Conservation (phyloP, 163 green algal species). For the Scenedesmus sp. region DNA sequence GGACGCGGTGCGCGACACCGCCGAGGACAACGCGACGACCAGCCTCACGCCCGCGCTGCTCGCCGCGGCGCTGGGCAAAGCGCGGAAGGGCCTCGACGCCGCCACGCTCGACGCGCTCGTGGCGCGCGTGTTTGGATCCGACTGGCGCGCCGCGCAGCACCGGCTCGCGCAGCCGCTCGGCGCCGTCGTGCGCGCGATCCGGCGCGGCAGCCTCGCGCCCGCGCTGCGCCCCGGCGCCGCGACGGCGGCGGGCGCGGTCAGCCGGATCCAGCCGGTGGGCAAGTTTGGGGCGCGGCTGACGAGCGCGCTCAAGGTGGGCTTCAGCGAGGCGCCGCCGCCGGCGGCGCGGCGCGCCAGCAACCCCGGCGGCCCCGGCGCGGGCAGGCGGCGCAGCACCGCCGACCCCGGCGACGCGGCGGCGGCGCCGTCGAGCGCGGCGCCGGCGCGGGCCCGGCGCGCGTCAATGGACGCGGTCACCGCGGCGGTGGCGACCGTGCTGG, state of each 20-base stretch:
- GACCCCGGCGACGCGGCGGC: neutral
- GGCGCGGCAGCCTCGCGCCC: constrained; percentile 19
- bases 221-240: constrained; percentile 10
- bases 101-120: constrained; percentile 1
- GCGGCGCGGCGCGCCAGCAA: neutral
- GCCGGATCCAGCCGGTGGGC: constrained; percentile 22
- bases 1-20: constrained; percentile 30
- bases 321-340: neutral
- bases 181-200: constrained; percentile 8
- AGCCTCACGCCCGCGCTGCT: constrained; percentile 33
- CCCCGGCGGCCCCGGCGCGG: neutral
- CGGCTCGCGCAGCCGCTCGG: neutral
- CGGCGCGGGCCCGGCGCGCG: neutral
- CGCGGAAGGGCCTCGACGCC: neutral
- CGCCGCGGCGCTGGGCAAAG: neutral
- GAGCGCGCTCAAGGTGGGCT: neutral
- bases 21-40: constrained; percentile 41
- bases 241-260: constrained; percentile 9
- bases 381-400: neutral
- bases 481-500: constrained; percentile 15
- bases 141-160: constrained; percentile 18
- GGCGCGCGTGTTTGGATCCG: constrained; percentile 18
- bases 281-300: constrained; percentile 30
- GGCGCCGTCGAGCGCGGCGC: no score
- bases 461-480: constrained; percentile 11